Conservation (phyloP, 306 rosid species). For the Prunus davidiana region DNA sequence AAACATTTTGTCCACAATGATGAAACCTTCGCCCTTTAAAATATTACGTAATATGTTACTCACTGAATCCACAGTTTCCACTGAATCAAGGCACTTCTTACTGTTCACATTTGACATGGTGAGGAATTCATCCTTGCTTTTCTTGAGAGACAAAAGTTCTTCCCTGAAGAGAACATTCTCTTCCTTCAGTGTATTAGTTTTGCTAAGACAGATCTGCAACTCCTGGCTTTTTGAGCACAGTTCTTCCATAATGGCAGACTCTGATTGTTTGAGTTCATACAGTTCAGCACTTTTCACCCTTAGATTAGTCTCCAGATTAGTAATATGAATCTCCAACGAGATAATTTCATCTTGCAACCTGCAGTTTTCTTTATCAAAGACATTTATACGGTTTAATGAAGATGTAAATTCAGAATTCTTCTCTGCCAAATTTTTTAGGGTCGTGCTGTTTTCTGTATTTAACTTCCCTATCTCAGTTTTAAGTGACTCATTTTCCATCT, state of each 20-base stretch:
- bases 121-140: conserved; percentile 31
- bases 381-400: conserved; percentile 20
- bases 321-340: conserved; percentile 24
- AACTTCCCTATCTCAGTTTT: conserved; percentile 26
- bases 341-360: conserved; percentile 31
- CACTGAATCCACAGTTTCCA: conserved; percentile 25
- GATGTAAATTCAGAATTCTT: conserved; percentile 29
- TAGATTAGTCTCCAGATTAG: conserved; percentile 33
- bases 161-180: conserved; percentile 41
- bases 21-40: conserved; percentile 27
- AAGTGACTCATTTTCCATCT: conserved; percentile 36
- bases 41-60: conserved; percentile 20
- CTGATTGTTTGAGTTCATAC: conserved; percentile 36
- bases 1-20: conserved; percentile 26
- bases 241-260: conserved; percentile 29
- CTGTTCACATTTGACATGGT: conserved; percentile 25
- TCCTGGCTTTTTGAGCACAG: conserved; percentile 33
- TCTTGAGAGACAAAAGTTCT: conserved; percentile 29
- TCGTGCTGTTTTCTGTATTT: conserved; percentile 26
- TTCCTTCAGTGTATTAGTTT: conserved; percentile 26
- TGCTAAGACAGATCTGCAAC: conserved; percentile 19
- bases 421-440: conserved; percentile 28
- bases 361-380: conserved; percentile 33
- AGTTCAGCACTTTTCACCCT: conserved; percentile 30
- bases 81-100: conserved; percentile 27